phyloP scores from a whole-genome alignment of 2,329 filamentous ascomycete species.

The Fusarium sororula region DNA sequence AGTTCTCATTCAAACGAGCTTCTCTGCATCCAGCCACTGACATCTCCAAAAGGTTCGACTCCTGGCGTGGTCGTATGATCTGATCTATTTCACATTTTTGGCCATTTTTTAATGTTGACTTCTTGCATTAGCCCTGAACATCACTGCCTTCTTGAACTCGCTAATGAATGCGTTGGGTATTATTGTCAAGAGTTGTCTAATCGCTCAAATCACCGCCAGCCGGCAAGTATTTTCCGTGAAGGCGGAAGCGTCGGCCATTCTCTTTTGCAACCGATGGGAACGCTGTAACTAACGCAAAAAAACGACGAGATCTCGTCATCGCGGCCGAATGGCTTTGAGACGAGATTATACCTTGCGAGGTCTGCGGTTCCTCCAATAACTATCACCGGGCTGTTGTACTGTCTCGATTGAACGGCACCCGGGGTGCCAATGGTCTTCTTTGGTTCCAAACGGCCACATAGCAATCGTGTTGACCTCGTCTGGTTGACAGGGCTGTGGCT shows the following conservation, averaged over 20 bases:
- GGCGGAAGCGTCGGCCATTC: background rate
- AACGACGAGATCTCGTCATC: background rate
- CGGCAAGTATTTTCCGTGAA: background rate
- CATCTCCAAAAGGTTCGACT: slow-evolving; percentile 31
- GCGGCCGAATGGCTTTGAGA: background rate
- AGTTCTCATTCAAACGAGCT: background rate
- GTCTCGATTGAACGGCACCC: slow-evolving; percentile 44
- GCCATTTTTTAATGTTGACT: background rate
- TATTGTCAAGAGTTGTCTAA: background rate
- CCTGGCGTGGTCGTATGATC: slow-evolving; percentile 37
- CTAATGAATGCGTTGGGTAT: background rate
- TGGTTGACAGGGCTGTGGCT: slow-evolving; percentile 60
- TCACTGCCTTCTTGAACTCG: background rate
- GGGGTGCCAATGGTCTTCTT: slow-evolving; percentile 60
- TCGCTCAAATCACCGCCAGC: background rate
- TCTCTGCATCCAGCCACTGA: background rate
- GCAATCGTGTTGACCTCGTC: slow-evolving; percentile 69
- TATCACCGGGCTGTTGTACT: slow-evolving; percentile 28
- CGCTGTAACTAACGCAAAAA: background rate
- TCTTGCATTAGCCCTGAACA: background rate
- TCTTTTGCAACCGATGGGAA: background rate
- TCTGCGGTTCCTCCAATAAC: slow-evolving; percentile 38
- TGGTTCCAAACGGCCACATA: slow-evolving; percentile 68
- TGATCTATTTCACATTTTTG: slow-evolving; percentile 12
- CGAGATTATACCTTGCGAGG: background rate